phyloP scores from a whole-genome alignment of 345 rosid species.

The Linum trigynum region DNA sequence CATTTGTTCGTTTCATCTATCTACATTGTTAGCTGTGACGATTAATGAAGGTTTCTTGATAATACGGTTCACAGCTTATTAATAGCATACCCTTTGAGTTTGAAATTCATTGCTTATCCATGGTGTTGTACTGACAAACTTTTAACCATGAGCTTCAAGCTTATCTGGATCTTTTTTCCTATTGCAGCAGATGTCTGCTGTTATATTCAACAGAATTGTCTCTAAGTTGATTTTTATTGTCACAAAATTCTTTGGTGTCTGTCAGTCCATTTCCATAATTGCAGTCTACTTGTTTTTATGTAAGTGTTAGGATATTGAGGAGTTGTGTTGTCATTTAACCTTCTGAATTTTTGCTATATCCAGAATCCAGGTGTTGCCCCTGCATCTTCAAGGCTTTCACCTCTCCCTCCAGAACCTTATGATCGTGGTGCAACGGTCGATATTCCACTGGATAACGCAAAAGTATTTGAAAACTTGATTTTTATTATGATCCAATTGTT shows the following conservation, averaged over 20 bases:
- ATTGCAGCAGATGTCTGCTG: no score
- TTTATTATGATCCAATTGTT: conserved; percentile 14
- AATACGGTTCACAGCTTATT: no score
- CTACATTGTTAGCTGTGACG: not conserved
- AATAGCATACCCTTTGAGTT: no score
- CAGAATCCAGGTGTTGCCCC: conserved; percentile 77
- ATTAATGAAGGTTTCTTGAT: not conserved
- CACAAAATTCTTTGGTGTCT: no score
- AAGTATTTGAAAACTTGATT: conserved; percentile 33
- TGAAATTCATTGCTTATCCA: no score
- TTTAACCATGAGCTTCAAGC: no score
- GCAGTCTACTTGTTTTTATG: not conserved
- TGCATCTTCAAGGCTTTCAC: conserved; percentile 66
- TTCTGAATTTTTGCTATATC: not conserved
- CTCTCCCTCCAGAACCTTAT: conserved; percentile 91
- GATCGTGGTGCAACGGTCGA: conserved; percentile 80
- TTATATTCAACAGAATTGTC: no score
- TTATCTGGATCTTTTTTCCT: no score
- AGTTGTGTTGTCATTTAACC: not conserved
- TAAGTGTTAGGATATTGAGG: not conserved
- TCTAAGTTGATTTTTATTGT: no score
- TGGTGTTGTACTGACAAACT: no score
- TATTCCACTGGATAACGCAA: conserved; percentile 70
- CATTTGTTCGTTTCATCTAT: no score
- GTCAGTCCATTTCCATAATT: no score